Percentiles rank a stretch among this genome's conserved stretches.
phyloP scores from a whole-genome alignment of 257 asterid species.

The Fraxinus anomala region DNA sequence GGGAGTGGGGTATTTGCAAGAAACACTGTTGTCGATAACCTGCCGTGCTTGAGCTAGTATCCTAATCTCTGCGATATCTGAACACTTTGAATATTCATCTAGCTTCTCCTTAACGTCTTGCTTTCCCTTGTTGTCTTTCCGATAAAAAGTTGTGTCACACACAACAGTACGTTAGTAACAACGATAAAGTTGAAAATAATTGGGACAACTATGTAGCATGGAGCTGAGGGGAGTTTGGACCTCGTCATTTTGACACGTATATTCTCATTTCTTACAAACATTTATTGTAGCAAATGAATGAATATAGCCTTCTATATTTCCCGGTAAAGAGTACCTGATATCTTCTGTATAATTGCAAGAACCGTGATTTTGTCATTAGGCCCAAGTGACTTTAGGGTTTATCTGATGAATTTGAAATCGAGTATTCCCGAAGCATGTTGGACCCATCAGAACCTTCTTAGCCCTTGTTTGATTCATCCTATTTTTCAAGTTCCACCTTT shows the following conservation, averaged over 20 bases:
- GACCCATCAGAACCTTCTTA: constrained; percentile 42
- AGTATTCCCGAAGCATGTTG: constrained; percentile 47
- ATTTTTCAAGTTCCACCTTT: no score
- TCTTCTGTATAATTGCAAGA: constrained; percentile 33
- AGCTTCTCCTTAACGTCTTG: constrained; percentile 34
- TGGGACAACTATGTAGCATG: no score
- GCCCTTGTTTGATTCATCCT: no score
- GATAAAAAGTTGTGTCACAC: no score
- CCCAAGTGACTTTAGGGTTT: constrained; percentile 32
- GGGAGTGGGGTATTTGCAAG: not conserved
- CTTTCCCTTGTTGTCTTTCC: constrained; percentile 29
- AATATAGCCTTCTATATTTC: not conserved
- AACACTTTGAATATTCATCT: constrained; percentile 26
- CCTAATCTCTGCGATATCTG: constrained; percentile 30
- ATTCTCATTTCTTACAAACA: no score
- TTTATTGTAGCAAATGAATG: not conserved
- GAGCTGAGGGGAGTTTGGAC: no score
- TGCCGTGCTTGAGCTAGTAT: constrained; percentile 32
- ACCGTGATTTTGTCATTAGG: constrained; percentile 37
- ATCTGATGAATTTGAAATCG: constrained; percentile 21
- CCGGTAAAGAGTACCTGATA: not conserved
- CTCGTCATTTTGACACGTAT: no score
- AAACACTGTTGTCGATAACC: constrained; percentile 29
- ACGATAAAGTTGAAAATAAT: no score
- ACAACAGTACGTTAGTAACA: no score